Percentiles rank a stretch among this genome's conserved stretches.
Conservation (phyloP, 495 filamentous ascomycete species). For the Clavariopsis aquatica region DNA sequence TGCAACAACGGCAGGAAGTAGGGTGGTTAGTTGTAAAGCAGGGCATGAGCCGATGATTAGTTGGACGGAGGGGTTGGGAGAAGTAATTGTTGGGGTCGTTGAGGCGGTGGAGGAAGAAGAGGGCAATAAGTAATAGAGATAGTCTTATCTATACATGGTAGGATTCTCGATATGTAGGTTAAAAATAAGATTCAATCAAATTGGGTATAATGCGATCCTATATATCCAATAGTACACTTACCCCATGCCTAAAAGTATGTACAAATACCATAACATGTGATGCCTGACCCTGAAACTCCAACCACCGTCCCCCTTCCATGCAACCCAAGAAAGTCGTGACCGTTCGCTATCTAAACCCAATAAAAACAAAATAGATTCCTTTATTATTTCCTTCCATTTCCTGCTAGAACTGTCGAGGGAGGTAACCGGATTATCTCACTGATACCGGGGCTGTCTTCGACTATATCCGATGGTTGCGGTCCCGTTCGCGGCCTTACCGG, state of each 20-base stretch:
- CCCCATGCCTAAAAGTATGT: not conserved
- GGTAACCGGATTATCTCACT: not conserved
- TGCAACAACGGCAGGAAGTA: slow-evolving; percentile 30
- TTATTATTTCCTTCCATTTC: not conserved
- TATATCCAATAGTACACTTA: not conserved
- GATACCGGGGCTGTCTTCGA: not conserved
- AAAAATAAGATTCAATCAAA: not conserved
- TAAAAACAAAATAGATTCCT: not conserved
- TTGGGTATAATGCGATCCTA: not conserved
- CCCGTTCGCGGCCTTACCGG: not conserved
- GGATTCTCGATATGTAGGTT: not conserved
- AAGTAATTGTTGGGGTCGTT: slow-evolving; percentile 1
- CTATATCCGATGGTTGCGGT: not conserved
- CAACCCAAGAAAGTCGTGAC: not conserved
- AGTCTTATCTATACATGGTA: not conserved
- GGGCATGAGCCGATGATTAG: slow-evolving; percentile 44
- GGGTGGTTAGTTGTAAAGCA: slow-evolving; percentile 35
- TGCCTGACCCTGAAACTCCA: not conserved
- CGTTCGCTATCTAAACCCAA: not conserved
- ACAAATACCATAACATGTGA: not conserved
- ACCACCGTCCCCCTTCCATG: not conserved
- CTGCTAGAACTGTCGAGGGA: not conserved
- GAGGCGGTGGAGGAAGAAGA: not conserved
- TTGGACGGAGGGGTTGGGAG: slow-evolving; percentile 30
- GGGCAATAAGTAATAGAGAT: not conserved